These are phyloP conservation scores for Rhodotorula sp. DNA, from an alignment of 1,284 basidiomycete genomes.

Conservation along the genomic window DNA sequence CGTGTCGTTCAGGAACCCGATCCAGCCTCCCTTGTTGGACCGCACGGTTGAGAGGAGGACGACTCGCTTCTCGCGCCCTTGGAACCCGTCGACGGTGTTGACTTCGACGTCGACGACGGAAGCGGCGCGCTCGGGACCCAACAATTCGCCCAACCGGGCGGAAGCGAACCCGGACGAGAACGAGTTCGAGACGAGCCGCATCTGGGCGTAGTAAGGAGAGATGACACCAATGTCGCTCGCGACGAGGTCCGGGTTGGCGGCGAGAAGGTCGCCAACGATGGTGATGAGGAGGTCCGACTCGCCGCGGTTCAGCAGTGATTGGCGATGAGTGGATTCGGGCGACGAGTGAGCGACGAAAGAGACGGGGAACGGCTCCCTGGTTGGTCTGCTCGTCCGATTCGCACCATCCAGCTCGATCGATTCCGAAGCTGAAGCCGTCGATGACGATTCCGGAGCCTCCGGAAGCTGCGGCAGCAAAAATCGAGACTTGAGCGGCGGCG, in stretches of 20 bases:
- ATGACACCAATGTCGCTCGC: conserved; percentile 81
- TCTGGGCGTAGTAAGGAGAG: conserved; percentile 80
- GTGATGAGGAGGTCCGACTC: conserved; percentile 75
- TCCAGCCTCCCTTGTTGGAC: conserved; percentile 67
- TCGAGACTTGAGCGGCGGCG: conserved; percentile 45
- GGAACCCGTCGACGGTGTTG: conserved; percentile 88
- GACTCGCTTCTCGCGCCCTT: conserved; percentile 87
- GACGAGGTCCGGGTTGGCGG: conserved; percentile 63
- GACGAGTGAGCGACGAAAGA: conserved; percentile 73
- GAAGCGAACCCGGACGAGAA: conserved; percentile 50
- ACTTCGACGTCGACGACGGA: conserved; percentile 69
- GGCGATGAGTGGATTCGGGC: conserved; percentile 63
- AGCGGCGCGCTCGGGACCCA: conserved; percentile 64
- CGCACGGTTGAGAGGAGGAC: conserved; percentile 88
- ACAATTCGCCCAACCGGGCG: conserved; percentile 48
- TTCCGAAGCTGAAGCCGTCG: neutral
- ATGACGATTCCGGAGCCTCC: neutral
- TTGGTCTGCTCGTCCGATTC: too few species aligned
- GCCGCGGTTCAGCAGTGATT: conserved; percentile 68
- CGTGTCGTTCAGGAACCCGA: conserved; percentile 87
- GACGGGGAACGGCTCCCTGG: conserved; percentile 40
- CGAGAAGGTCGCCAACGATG: conserved; percentile 72
- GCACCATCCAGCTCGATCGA: neutral
- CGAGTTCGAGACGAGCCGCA: conserved; percentile 58
- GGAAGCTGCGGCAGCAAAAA: conserved; percentile 42